Evolutionary conservation across 169 alveolate species (phyloP).

Genomic region (Perkinsus olseni): DNA sequence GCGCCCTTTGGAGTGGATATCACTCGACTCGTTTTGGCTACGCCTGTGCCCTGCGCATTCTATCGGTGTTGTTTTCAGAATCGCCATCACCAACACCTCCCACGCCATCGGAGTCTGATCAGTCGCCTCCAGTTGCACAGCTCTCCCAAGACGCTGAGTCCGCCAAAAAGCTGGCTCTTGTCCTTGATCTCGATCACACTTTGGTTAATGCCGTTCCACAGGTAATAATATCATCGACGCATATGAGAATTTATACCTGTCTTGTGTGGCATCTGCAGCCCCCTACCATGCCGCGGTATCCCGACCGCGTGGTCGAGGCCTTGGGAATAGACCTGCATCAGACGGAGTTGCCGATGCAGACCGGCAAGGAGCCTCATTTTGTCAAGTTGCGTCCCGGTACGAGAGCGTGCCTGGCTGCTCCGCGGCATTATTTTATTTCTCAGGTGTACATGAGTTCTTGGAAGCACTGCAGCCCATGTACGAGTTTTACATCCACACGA

Average conservation of each 20-base stretch:
- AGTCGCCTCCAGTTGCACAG: not conserved
- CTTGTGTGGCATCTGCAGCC: not conserved
- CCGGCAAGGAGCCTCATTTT: not conserved
- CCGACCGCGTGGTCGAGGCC: not conserved
- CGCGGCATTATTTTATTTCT: not conserved
- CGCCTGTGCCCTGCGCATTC: too few relatives aligned
- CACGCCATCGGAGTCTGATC: not conserved
- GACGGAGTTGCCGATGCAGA: not conserved
- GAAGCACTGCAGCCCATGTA: not conserved
- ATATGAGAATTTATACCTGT: not conserved
- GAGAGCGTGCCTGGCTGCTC: not conserved
- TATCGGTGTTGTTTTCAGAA: not conserved
- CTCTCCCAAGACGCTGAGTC: not conserved
- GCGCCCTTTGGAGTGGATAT: too few relatives aligned
- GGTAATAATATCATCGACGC: not conserved
- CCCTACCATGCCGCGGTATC: not conserved
- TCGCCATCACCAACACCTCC: not conserved
- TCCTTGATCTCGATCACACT: not conserved
- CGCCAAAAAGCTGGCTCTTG: not conserved
- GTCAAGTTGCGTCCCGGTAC: not conserved
- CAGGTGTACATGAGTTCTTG: not conserved
- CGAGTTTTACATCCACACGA: not conserved
- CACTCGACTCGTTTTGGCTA: too few relatives aligned
- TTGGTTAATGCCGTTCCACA: not conserved
- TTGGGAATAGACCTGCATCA: not conserved